Base-by-base conservation (phyloP, 306 rosid genomes). In the Vachellia pachyceras region DNA sequence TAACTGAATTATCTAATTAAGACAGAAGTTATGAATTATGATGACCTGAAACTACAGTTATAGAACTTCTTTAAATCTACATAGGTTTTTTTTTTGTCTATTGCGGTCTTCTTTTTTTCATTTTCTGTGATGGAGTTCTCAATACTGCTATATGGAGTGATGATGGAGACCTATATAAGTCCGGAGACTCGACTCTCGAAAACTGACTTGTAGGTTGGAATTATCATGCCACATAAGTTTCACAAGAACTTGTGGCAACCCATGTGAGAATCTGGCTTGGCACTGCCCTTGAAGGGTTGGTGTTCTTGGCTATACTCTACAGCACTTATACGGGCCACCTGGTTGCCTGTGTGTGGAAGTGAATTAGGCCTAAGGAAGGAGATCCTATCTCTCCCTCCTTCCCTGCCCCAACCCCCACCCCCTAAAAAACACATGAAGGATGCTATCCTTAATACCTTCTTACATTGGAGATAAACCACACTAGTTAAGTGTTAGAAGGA, bases 51-150 rank as follows among this genome's bases (percentile, higher is more conserved):
- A 55, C 29, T 55, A 11, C 25, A 7, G 13, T 55, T 20, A 1
- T 55, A 44, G n/a, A 40, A 73, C 58, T 72, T 76, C 29, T 61
- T 73, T 50, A 35, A 47, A 73, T 84, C 47, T 25, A n/a, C 44
- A 79, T 33, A 35, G 67, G 65, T 72, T 14, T 20, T 46, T 20
- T 46, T 77, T 63, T 57, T 12, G 63, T 33, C 65, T 33, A 14
- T 55, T 76, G 65, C 2, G 18, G 40, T 37, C 69, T 37, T 35
- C 35, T 69, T 33, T 36, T 76, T 36, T 64, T 35, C 20, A 49
- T 49, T 49, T 49, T 49, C n/a, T 18, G 11, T 22, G 47, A 6
- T 70, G 25, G 33, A 75, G 54, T 42, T 71, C 77, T 29, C 15
- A 46, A 73, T 42, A 41, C 36, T 67, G 40, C 52, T 63, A n/a